These are phyloP conservation scores for Ganoderma sinense DNA, from an alignment of 1,284 basidiomycete genomes.

Conservation along the genomic window DNA sequence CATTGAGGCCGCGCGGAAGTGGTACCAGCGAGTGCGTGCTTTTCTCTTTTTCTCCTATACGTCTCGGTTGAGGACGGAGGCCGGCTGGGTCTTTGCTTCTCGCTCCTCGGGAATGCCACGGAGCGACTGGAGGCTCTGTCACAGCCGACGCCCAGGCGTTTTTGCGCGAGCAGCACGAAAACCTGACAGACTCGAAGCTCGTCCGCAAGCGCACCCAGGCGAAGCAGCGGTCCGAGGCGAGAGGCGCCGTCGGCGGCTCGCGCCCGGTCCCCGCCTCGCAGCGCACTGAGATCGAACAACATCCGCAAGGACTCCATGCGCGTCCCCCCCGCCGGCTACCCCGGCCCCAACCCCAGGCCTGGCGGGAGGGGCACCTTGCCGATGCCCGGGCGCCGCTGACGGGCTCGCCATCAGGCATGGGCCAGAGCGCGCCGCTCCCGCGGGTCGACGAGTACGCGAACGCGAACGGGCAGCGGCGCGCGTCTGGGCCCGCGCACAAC, in stretches of 20 bases:
- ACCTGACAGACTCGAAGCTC: slow-evolving; percentile 80
- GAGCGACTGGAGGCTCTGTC: slow-evolving; percentile 79
- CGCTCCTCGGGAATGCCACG: slow-evolving; percentile 66
- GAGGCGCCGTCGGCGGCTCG: slow-evolving; percentile 28
- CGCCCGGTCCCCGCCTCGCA: slow-evolving; percentile 27
- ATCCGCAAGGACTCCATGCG: slow-evolving; percentile 42
- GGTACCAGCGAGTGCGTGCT: slow-evolving; percentile 67
- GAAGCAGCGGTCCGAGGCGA: slow-evolving; percentile 68
- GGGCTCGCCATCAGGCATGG: slow-evolving; percentile 23
- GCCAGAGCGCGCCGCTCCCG: slow-evolving; percentile 25
- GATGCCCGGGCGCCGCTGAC: slow-evolving; percentile 8
- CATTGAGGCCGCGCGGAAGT: slow-evolving; percentile 67
- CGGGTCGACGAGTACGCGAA: slow-evolving; percentile 20
- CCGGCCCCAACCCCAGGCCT: slow-evolving; percentile 1
- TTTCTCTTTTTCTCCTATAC: background rate
- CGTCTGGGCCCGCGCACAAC: slow-evolving; percentile 11
- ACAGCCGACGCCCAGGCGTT: slow-evolving; percentile 63
- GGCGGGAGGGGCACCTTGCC: slow-evolving; percentile 1
- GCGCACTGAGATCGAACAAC: slow-evolving; percentile 40
- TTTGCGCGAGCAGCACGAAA: slow-evolving; percentile 83
- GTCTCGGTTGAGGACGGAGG: background rate
- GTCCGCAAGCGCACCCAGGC: slow-evolving; percentile 88
- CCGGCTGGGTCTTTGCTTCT: background rate
- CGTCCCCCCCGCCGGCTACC: slow-evolving; percentile 6
- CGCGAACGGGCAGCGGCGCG: slow-evolving; percentile 4